Evolutionary conservation across 768 basidiomycete species (phyloP), one percentile per base, ranked within the genome.

Genomic region (Lactarius quietus): DNA sequence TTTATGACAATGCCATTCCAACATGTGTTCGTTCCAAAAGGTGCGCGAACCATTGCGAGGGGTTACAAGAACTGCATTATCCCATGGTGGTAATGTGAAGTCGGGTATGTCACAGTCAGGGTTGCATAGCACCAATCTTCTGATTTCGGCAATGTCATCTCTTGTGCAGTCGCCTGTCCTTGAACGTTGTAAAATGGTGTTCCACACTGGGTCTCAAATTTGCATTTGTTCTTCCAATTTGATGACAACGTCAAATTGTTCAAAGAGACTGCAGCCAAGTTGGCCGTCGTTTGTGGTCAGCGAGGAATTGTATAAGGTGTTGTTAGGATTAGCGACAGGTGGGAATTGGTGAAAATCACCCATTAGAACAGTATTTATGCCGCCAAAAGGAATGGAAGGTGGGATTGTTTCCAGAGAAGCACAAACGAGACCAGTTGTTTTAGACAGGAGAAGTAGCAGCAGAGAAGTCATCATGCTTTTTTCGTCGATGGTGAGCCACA

Each of bases 41-140:
- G 60, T 60, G 4, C 79, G 66, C 0, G 79, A 78, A 0, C 69
- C 62, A 59, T 82, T 78, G 6, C 79, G 53, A 2, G 81, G 75
- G 0, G 79, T 81, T 0, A 82, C 73, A 0, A 82, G 70, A 0
- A 74, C 57, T 0, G 77, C 76, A 0, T 76, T 62, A 0, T 63
- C 64, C 81, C 80, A 82, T 12, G 74, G 75, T 0, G 23, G 20
- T 15, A 3, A 3, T 3, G 23, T 3, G 51, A 52, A 52, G 23
- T 52, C 15, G 5, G 51, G n/a, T 10, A 17, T 23, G 8, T 10
- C 5, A 15, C 51, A 52, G 0, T 1, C n/a, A 4, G n/a, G 2
- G 48, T 51, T 3, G 3, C 3, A 7, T 1, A 52, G 23, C 2
- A 52, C 51, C 0, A 52, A n/a, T 28, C 12, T 52, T n/a, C 12